Conservation (phyloP, 192 early-diverging fungal species). For the Coemansia sp. region DNA sequence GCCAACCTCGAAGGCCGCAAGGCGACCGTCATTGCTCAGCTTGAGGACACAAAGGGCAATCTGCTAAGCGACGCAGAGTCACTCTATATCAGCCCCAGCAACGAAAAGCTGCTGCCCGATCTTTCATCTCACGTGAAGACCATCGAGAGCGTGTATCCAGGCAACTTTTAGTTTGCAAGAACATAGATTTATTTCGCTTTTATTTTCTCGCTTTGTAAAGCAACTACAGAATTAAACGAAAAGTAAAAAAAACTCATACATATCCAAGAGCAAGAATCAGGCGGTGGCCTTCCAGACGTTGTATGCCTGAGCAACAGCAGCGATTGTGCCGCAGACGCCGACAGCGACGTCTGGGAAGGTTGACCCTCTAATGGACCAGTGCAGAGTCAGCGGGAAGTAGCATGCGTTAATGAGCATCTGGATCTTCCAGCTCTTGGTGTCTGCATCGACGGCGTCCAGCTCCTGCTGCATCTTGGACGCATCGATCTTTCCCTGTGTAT, state of each 20-base stretch:
- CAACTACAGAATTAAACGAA: neutral
- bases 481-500: slow-evolving; percentile 63
- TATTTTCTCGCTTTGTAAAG: too few species aligned
- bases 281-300: slow-evolving; percentile 78
- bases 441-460: slow-evolving; percentile 59
- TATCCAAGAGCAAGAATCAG: slow-evolving; percentile 18
- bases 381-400: slow-evolving; percentile 86
- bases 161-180: slow-evolving; percentile 29
- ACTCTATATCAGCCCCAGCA: slow-evolving; percentile 64
- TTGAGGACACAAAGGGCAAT: slow-evolving; percentile 62
- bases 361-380: slow-evolving; percentile 87
- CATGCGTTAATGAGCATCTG: slow-evolving; percentile 86
- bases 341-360: slow-evolving; percentile 91
- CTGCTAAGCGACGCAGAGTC: slow-evolving; percentile 65
- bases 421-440: slow-evolving; percentile 63
- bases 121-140: slow-evolving; percentile 18
- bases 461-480: slow-evolving; percentile 66
- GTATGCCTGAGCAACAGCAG: slow-evolving; percentile 80
- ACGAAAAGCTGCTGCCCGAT: slow-evolving; percentile 35
- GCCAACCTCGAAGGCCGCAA: slow-evolving; percentile 68
- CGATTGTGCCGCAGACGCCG: slow-evolving; percentile 91
- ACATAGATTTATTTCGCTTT: neutral
- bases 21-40: slow-evolving; percentile 61
- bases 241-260: neutral
- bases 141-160: slow-evolving; percentile 42